phyloP scores from a whole-genome alignment of 306 rosid genomes.

The Citrullus mucosospermus region DNA sequence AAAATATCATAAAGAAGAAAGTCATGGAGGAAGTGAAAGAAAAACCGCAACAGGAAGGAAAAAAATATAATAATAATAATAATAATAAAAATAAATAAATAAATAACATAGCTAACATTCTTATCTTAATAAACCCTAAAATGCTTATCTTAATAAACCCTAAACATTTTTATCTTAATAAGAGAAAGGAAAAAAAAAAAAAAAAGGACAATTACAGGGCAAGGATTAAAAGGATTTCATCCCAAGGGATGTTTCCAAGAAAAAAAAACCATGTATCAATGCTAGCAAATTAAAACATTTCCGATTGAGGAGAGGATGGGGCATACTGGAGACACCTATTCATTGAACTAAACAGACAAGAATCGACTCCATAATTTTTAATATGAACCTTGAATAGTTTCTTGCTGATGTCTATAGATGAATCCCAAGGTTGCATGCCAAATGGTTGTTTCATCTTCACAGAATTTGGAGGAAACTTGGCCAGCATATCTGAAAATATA shows the following conservation, averaged over 20 bases:
- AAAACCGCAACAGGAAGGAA: neutral
- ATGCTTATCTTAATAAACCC: neutral
- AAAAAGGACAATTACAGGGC: neutral
- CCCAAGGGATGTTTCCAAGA: neutral
- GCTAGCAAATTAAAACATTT: neutral
- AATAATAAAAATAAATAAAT: too few relatives aligned
- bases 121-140: neutral
- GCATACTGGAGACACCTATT: neutral
- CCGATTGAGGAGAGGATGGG: neutral
- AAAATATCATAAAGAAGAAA: neutral
- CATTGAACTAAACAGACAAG: neutral
- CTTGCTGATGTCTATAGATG: slow-evolving; percentile 69
- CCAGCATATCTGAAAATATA: slow-evolving; percentile 49
- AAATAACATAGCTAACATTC: neutral
- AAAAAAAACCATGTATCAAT: neutral
- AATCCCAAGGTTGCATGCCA: slow-evolving; percentile 77
- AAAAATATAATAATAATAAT: neutral
- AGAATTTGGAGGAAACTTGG: slow-evolving; percentile 68
- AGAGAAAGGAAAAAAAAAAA: neutral
- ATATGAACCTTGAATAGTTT: slow-evolving; percentile 77
- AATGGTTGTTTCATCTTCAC: slow-evolving; percentile 91
- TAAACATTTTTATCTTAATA: neutral
- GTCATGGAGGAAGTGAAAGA: neutral
- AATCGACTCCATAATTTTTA: neutral
- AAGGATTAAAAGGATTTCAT: neutral